Percentiles rank a stretch among this genome's conserved stretches.
phyloP scores from a whole-genome alignment of 2,329 filamentous ascomycete genomes.

The Xylaria arbuscula region DNA sequence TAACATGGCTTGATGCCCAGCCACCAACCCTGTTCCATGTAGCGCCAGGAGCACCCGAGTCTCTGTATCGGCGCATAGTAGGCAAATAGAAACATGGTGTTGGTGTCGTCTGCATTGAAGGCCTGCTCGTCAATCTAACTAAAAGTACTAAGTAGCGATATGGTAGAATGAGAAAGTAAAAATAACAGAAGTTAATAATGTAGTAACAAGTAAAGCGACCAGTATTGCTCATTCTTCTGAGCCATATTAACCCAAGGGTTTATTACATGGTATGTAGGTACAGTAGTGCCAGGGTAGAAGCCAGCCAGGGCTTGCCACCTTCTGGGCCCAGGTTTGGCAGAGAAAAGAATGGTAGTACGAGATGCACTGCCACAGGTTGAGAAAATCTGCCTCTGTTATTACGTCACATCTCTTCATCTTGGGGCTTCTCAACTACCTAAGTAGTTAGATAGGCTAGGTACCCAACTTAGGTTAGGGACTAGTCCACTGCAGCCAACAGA shows the following conservation, averaged over 20 bases:
- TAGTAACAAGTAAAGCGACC: too few relatives aligned
- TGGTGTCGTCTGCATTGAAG: neutral
- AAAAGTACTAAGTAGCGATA: too few relatives aligned
- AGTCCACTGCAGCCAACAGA: neutral
- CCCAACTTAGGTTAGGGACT: neutral
- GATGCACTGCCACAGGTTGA: slow-evolving; percentile 10
- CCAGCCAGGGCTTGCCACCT: too few relatives aligned
- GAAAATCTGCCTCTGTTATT: slow-evolving; percentile 1
- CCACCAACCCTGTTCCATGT: slow-evolving; percentile 25
- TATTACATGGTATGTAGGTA: too few relatives aligned
- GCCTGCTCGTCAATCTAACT: neutral
- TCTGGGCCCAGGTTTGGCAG: too few relatives aligned
- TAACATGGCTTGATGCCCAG: slow-evolving; percentile 33
- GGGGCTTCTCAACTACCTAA: neutral
- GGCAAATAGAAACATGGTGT: neutral
- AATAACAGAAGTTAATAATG: too few relatives aligned
- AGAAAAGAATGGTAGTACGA: neutral
- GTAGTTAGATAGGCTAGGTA: neutral
- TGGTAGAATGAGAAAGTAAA: too few relatives aligned
- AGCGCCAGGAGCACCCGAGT: neutral
- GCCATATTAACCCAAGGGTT: too few relatives aligned
- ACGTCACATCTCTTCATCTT: neutral
- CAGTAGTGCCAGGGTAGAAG: too few relatives aligned
- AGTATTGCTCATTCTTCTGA: too few relatives aligned
- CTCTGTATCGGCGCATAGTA: neutral